These are phyloP conservation scores for Jaltomata sinuosa DNA, from an alignment of 257 asterid genomes.

Conservation along the genomic window DNA sequence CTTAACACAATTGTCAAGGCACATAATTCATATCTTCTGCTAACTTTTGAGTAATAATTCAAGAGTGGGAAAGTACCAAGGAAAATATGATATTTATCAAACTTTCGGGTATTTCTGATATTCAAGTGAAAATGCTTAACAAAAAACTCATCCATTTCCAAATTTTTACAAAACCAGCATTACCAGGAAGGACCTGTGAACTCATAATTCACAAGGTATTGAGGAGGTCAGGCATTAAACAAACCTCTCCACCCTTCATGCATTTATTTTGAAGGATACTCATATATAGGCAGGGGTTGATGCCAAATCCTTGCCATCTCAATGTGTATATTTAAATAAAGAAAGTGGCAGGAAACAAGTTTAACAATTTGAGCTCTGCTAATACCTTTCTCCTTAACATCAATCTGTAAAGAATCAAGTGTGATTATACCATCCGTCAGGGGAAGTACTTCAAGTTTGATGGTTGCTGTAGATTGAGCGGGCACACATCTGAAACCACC, in stretches of 20 bases:
- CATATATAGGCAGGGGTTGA: not conserved
- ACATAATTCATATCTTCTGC: not conserved
- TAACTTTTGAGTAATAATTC: not conserved
- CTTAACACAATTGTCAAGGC: not conserved
- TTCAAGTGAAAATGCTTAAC: not conserved
- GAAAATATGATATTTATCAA: not conserved
- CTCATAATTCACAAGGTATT: not conserved
- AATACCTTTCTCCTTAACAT: conserved; percentile 84
- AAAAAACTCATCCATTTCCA: not conserved
- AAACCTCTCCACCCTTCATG: not conserved
- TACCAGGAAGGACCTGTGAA: not conserved
- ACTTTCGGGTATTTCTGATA: not conserved
- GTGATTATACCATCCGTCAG: conserved; percentile 94
- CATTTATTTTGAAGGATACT: not conserved
- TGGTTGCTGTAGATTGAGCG: conserved; percentile 77
- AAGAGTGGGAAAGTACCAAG: not conserved
- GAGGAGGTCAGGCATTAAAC: not conserved
- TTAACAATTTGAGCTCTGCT: not conserved
- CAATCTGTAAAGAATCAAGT: conserved; percentile 86
- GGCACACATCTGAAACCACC: conserved; percentile 61
- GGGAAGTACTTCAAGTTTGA: conserved; percentile 97
- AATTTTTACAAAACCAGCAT: not conserved
- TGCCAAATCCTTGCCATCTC: not conserved
- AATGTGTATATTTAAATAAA: not conserved
- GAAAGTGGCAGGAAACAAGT: not conserved